These are phyloP conservation scores for Vinca minor DNA, from an alignment of 257 asterid genomes.

Conservation along the genomic window DNA sequence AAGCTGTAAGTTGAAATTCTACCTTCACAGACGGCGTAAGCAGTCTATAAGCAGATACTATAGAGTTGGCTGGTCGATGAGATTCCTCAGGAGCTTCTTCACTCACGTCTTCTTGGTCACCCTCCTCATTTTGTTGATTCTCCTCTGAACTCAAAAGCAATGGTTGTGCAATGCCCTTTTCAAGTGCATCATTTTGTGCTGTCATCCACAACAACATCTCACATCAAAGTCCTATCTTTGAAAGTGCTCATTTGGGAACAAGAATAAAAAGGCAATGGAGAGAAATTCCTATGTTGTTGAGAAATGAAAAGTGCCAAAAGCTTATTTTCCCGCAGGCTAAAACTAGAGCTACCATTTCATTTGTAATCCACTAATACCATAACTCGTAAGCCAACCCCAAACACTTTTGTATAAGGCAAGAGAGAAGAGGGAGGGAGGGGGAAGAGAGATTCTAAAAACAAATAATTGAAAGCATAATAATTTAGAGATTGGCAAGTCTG, in stretches of 20 bases:
- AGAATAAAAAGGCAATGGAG: too few relatives aligned
- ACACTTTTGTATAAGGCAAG: too few relatives aligned
- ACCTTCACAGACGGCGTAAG: conserved; percentile 98
- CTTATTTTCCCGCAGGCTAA: not conserved
- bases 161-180: conserved; percentile 75
- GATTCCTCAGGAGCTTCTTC: conserved; percentile 82
- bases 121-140: conserved; percentile 51
- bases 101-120: conserved; percentile 69
- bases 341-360: not conserved
- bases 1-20: conserved; percentile 12
- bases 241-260: too few relatives aligned
- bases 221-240: too few relatives aligned
- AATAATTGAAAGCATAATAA: not conserved
- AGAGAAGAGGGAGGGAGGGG: too few relatives aligned
- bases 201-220: conserved; percentile 17
- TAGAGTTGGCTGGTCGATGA: conserved; percentile 73
- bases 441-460: too few relatives aligned
- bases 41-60: conserved; percentile 69
- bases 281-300: not conserved
- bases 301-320: too few relatives aligned
- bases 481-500: not conserved
- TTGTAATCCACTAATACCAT: not conserved
- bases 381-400: not conserved
- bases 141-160: conserved; percentile 48
- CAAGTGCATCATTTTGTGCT: conserved; percentile 55